Percentiles rank a stretch among this genome's conserved stretches.
phyloP scores from a whole-genome alignment of 345 rosid genomes.

The Trapa bicornis region DNA sequence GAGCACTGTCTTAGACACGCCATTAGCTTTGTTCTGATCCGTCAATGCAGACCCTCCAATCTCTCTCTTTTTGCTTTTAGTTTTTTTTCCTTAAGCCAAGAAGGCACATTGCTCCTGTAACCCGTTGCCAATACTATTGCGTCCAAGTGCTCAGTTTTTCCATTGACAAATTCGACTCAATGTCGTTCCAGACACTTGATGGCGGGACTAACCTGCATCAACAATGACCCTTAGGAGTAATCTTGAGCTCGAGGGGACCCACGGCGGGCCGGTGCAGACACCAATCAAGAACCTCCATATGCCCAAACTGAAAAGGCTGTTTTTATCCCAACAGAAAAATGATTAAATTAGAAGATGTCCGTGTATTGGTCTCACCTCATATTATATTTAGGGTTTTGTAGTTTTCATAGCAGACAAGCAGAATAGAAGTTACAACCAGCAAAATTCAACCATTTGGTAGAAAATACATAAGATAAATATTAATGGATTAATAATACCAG shows the following conservation, averaged over 20 bases:
- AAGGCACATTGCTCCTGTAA: constrained; percentile 82
- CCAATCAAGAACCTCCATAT: constrained; percentile 1
- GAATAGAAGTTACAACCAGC: not conserved
- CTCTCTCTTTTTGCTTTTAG: not conserved
- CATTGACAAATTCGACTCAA: constrained; percentile 54
- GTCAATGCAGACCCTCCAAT: too few species aligned
- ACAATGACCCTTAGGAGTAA: constrained; percentile 7
- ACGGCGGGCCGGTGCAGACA: constrained; percentile 55
- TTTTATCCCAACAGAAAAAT: constrained; percentile 1
- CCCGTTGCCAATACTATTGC: constrained; percentile 88
- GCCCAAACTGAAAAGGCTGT: constrained; percentile 2
- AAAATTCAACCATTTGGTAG: not conserved
- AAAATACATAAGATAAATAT: not conserved
- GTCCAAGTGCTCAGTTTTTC: constrained; percentile 49
- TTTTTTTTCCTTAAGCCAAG: constrained; percentile 67
- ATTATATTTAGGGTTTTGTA: not conserved
- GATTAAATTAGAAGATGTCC: too few species aligned
- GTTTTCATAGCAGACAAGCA: not conserved
- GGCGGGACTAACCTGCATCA: constrained; percentile 51
- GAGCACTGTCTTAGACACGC: constrained; percentile 12
- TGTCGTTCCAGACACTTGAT: constrained; percentile 40
- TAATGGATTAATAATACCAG: not conserved
- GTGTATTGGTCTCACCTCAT: not conserved
- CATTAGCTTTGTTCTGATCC: too few species aligned
- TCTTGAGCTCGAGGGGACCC: constrained; percentile 78